Evolutionary conservation across 768 basidiomycete species (phyloP).

Genomic region (Hericium coralloides): DNA sequence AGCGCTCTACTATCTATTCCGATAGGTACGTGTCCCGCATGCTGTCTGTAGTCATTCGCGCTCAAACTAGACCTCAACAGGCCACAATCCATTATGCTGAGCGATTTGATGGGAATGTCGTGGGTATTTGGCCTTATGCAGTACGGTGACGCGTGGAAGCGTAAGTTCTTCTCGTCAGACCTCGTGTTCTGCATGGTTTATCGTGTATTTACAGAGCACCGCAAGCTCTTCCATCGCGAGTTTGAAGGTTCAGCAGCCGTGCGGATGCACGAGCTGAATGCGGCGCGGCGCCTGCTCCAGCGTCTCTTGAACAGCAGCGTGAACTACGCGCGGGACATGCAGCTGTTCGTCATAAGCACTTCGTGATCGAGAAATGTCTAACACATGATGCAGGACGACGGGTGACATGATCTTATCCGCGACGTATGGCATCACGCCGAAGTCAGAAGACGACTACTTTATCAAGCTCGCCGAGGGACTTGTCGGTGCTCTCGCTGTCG

Average conservation of each 20-base stretch:
- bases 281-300: background rate
- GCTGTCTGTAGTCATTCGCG: too few relatives aligned
- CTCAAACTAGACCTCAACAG: background rate
- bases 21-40: background rate
- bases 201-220: background rate
- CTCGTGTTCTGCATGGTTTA: too few relatives aligned
- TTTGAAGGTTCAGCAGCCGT: background rate
- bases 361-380: too few relatives aligned
- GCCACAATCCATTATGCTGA: background rate
- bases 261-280: background rate
- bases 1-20: conserved; percentile 2
- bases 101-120: background rate
- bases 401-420: background rate
- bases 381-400: background rate
- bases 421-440: background rate
- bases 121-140: background rate
- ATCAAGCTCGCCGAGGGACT: background rate
- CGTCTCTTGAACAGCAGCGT: background rate
- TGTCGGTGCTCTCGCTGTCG: background rate
- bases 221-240: background rate
- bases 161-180: background rate
- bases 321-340: background rate
- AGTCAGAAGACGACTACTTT: background rate
- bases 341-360: background rate
- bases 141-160: background rate